Percentiles rank a stretch among this genome's conserved stretches.
phyloP scores from a whole-genome alignment of 176 grass and related monocot species.

The Musa schizocarpa region DNA sequence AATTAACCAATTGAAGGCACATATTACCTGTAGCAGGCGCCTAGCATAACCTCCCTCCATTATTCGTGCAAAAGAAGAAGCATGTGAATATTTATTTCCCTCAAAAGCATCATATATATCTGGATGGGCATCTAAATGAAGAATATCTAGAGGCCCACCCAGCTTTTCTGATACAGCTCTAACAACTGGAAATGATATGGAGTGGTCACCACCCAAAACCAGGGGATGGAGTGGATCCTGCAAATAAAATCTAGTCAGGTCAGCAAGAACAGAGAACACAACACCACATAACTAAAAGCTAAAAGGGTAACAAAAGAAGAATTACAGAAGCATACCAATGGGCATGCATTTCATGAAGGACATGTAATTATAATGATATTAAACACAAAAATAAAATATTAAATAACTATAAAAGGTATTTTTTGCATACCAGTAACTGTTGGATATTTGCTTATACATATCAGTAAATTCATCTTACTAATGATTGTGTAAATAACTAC shows the following conservation, averaged over 20 bases:
- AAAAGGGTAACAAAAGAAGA: neutral
- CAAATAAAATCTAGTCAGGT: slow-evolving; percentile 11
- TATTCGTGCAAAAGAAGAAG: slow-evolving; percentile 95
- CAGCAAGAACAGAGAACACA: neutral
- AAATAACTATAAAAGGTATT: too few species aligned
- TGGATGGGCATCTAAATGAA: slow-evolving; percentile 96
- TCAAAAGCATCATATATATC: slow-evolving; percentile 92
- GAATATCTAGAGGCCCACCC: slow-evolving; percentile 87
- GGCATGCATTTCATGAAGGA: neutral
- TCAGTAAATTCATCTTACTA: too few species aligned
- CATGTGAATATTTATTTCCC: slow-evolving; percentile 89
- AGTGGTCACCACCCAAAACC: slow-evolving; percentile 91
- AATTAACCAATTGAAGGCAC: neutral
- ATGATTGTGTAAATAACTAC: too few species aligned
- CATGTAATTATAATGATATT: too few species aligned
- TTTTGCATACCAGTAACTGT: too few species aligned
- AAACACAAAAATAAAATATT: too few species aligned
- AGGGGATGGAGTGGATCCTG: slow-evolving; percentile 85
- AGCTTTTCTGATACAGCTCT: slow-evolving; percentile 95
- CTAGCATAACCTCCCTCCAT: slow-evolving; percentile 98
- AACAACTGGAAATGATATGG: slow-evolving; percentile 91
- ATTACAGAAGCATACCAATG: neutral
- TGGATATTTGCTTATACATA: too few species aligned
- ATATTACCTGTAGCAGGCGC: slow-evolving; percentile 68
- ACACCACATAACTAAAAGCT: neutral